phyloP scores from a whole-genome alignment of 257 asterid species.

The Solanum commersonii region DNA sequence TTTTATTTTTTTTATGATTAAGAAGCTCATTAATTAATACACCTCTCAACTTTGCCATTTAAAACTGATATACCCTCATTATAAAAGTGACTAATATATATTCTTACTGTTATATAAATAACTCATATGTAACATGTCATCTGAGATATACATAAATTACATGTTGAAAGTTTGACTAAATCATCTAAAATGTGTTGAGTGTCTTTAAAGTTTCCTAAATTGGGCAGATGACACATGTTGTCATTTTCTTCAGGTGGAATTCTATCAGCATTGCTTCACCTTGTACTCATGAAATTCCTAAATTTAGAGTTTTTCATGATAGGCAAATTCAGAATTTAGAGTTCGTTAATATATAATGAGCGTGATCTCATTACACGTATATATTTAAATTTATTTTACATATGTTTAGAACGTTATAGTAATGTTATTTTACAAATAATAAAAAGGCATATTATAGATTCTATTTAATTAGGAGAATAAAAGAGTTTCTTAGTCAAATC shows the following conservation, averaged over 20 bases:
- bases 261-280: neutral
- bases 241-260: neutral
- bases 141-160: neutral
- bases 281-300: neutral
- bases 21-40: no score
- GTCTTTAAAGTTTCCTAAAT: neutral
- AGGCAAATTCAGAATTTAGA: neutral
- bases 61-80: rapidly evolving
- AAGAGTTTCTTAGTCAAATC: neutral
- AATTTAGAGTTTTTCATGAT: neutral
- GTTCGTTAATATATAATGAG: rapidly evolving
- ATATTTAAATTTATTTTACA: neutral
- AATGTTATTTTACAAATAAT: neutral
- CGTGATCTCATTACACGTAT: rapidly evolving
- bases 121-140: neutral
- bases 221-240: neutral
- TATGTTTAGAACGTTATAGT: neutral
- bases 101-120: rapidly evolving
- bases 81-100: rapidly evolving
- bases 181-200: neutral
- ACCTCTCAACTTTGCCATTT: no score
- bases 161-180: neutral
- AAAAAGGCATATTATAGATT: neutral
- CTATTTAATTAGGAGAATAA: neutral
- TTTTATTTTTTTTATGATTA: no score